Conservation (phyloP, 352 stramenopile genomes). For the Elongisporangium prolatum region DNA sequence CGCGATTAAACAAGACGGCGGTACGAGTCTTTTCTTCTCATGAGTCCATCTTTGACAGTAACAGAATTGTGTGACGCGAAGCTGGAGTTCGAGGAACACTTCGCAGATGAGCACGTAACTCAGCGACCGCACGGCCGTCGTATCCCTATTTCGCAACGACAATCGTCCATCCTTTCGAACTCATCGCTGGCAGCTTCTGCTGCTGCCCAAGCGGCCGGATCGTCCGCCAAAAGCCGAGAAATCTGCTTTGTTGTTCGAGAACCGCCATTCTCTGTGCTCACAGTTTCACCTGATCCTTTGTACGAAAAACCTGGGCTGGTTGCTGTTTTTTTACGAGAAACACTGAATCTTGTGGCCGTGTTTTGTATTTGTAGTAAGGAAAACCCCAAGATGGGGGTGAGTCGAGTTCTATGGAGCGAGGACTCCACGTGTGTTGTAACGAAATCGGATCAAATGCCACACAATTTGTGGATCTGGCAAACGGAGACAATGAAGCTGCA, state of each 20-base stretch:
- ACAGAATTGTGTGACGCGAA: too few relatives aligned
- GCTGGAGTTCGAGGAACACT: constrained; percentile 73
- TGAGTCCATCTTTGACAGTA: too few relatives aligned
- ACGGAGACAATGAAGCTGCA: constrained; percentile 70
- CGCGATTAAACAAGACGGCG: constrained; percentile 38
- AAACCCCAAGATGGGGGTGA: constrained; percentile 68
- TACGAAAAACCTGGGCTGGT: constrained; percentile 22
- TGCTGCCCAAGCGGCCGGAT: constrained; percentile 47
- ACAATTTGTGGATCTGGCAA: constrained; percentile 84
- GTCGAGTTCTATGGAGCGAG: constrained; percentile 56
- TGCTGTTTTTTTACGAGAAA: neutral
- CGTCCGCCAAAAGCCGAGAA: constrained; percentile 30
- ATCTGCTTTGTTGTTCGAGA: constrained; percentile 70
- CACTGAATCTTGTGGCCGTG: neutral
- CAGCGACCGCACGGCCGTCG: constrained; percentile 59
- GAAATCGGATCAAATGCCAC: constrained; percentile 79
- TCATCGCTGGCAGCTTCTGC: constrained; percentile 56
- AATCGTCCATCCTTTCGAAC: constrained; percentile 40
- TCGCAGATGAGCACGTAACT: constrained; percentile 37
- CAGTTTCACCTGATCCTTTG: constrained; percentile 57
- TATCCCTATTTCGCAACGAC: constrained; percentile 33
- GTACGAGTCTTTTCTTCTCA: constrained; percentile 12
- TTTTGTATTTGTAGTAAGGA: constrained; percentile 38
- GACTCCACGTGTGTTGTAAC: constrained; percentile 69
- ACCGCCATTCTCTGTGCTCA: constrained; percentile 71